These are phyloP conservation scores for Thecaphora thlaspeos DNA, from an alignment of 1,284 basidiomycete genomes.

Conservation along the genomic window DNA sequence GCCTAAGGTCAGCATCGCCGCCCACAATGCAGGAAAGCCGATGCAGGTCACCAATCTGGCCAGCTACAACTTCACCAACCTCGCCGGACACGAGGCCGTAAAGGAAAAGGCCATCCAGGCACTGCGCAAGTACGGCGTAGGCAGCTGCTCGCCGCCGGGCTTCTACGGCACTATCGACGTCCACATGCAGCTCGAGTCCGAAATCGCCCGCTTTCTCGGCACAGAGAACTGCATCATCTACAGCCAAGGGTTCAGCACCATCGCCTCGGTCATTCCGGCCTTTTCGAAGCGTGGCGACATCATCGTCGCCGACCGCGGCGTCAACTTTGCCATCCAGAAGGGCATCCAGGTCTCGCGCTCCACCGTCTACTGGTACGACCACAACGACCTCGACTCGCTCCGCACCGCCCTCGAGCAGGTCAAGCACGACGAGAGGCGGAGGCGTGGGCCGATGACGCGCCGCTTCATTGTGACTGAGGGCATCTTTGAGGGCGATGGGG, in stretches of 20 bases:
- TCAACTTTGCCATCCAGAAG: slow-evolving; percentile 94
- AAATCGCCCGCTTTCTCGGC: slow-evolving; percentile 86
- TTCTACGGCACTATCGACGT: slow-evolving; percentile 98
- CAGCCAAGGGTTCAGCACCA: slow-evolving; percentile 87
- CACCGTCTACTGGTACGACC: slow-evolving; percentile 89
- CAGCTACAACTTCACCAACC: slow-evolving; percentile 87
- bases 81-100: slow-evolving; percentile 82
- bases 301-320: slow-evolving; percentile 91
- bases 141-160: slow-evolving; percentile 92
- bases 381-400: slow-evolving; percentile 87
- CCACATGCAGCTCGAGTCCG: slow-evolving; percentile 81
- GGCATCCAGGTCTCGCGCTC: slow-evolving; percentile 94
- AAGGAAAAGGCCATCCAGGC: slow-evolving; percentile 82
- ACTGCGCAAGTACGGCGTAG: slow-evolving; percentile 87
- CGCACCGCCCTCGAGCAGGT: slow-evolving; percentile 81
- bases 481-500: slow-evolving; percentile 91
- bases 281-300: slow-evolving; percentile 98
- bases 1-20: slow-evolving; percentile 74
- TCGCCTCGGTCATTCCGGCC: slow-evolving; percentile 91
- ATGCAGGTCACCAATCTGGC: slow-evolving; percentile 85
- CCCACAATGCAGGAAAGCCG: slow-evolving; percentile 63
- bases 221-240: slow-evolving; percentile 88
- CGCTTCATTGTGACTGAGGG: slow-evolving; percentile 97
- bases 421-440: slow-evolving; percentile 83
- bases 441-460: slow-evolving; percentile 76